Evolutionary conservation across 2,329 filamentous ascomycete genomes (phyloP).

Genomic region (Trichoderma breve): DNA sequence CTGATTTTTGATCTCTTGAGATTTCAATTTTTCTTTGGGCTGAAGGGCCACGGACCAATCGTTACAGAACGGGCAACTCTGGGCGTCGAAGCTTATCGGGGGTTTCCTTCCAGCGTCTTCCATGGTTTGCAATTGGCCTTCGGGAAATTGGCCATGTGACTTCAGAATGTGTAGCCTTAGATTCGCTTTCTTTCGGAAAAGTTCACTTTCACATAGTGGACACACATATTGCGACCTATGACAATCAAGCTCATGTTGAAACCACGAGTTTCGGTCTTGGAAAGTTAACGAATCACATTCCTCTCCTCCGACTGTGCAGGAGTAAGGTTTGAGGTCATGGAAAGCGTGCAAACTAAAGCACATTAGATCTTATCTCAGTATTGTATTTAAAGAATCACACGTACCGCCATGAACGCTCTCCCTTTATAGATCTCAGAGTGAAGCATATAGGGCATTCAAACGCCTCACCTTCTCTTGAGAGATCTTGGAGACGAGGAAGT

Average conservation of each 20-base stretch:
- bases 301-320: neutral
- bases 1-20: accelerated
- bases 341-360: neutral
- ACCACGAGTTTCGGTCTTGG: neutral
- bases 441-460: neutral
- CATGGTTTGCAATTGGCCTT: neutral
- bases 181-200: no score
- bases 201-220: no score
- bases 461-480: neutral
- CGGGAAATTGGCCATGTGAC: neutral
- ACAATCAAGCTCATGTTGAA: neutral
- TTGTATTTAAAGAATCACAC: neutral
- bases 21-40: neutral
- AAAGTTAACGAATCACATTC: neutral
- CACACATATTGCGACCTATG: neutral
- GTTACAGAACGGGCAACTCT: neutral
- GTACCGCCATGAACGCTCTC: neutral
- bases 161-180: neutral
- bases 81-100: neutral
- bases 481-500: neutral
- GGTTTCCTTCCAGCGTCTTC: neutral
- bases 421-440: neutral
- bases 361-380: neutral
- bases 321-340: neutral
- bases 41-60: neutral